These are phyloP conservation scores for Mortierella sp. DNA, from an alignment of 371 early-diverging fungal species.

Conservation along the genomic window DNA sequence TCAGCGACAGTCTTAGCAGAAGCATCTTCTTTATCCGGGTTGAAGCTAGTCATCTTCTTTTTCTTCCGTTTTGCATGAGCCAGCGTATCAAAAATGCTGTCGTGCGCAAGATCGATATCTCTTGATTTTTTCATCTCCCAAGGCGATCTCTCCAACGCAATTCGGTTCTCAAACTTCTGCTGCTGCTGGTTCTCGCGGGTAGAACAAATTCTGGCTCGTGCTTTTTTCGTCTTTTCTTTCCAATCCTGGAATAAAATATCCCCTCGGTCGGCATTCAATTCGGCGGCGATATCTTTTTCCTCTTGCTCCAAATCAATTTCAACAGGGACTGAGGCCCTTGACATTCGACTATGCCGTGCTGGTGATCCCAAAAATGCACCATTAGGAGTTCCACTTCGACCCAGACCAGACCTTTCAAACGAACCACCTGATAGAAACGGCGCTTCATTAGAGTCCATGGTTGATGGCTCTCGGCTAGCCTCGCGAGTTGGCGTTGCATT, in stretches of 20 bases:
- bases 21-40: constrained; percentile 31
- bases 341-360: constrained; percentile 34
- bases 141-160: constrained; percentile 63
- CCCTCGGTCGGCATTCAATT: constrained; percentile 63
- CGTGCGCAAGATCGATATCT: constrained; percentile 65
- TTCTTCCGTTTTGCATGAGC: constrained; percentile 30
- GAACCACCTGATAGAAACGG: constrained; percentile 32
- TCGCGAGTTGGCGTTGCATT: constrained; percentile 44
- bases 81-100: constrained; percentile 37
- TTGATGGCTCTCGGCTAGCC: constrained; percentile 54
- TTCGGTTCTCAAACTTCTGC: constrained; percentile 66
- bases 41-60: constrained; percentile 27
- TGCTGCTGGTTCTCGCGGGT: constrained; percentile 66
- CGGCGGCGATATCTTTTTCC: constrained; percentile 61
- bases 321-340: constrained; percentile 36
- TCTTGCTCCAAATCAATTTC: constrained; percentile 58
- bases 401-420: constrained; percentile 30
- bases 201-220: constrained; percentile 65
- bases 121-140: constrained; percentile 70
- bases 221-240: constrained; percentile 73
- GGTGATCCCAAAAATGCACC: constrained; percentile 15
- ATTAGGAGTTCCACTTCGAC: constrained; percentile 40
- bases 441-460: constrained; percentile 41
- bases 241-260: constrained; percentile 70
- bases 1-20: constrained; percentile 41